Evolutionary conservation across 345 rosid genomes (phyloP), one percentile per base, ranked within the genome.

Genomic region (Turnera subulata): DNA sequence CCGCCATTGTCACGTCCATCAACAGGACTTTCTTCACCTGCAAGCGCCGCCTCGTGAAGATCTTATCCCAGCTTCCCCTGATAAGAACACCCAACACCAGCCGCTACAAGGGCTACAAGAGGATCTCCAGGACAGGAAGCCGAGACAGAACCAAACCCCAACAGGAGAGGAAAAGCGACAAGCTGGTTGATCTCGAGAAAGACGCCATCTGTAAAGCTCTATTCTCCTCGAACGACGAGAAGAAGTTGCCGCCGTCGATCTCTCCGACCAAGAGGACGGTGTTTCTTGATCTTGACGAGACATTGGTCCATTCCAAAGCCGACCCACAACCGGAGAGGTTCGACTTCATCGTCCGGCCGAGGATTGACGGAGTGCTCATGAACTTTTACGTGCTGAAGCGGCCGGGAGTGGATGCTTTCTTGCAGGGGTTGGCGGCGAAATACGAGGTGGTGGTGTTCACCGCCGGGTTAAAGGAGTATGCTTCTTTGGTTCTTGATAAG

Each of bases 231-330:
- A 46, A 44, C 24, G 20, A n/a, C n/a, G n/a, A n/a, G n/a, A n/a
- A 37, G 13, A 37, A 37, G 42, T 77, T 82, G 19, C 85, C 84
- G 0, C 84, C 81, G 0, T 16, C 70, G 67, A 60, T 46, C 19
- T 74, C 76, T 0, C 35, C 66, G 0, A 25, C 32, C 33, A 79
- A 79, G 58, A 85, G 59, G 69, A 89, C 96, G 2, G 73, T 86
- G n/a, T 82, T 89, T 64, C 81, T 92, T 12, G 98, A 92, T 65
- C 93, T 92, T 2, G 98, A 92, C 50, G 97, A 92, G 68, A 92
- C 97, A 0, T 72, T 89, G 8, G 73, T 89, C 20, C 98, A 92
- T 59, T 89, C 98, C n/a, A 73, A 78, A 19, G 55, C 89, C 6
- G 93, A 82, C 70, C 95, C 84, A 12, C 93, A 95, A 9, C 71